Base-by-base conservation (phyloP, 2,329 filamentous ascomycete species). In the Amesomyces nigricolor region DNA sequence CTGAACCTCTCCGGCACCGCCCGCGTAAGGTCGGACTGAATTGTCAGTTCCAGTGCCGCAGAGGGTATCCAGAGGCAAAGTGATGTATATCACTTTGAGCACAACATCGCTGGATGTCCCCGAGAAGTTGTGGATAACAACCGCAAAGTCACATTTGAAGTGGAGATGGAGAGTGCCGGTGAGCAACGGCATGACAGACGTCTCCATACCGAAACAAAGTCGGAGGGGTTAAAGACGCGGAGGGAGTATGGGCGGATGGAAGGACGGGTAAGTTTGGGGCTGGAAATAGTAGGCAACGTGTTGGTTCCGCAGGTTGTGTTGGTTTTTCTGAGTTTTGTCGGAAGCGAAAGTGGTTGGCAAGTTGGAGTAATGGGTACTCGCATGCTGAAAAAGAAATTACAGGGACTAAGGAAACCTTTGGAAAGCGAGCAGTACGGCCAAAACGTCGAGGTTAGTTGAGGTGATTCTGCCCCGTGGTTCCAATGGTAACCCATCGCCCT, bases 51-150 rank as follows among this genome's bases (percentile, higher is more conserved):
- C 10, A 8, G 43, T 40, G 11, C 17, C 47, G 29, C 42, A 44
- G 14, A 19, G 17, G 17, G 17, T 35, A 3, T 44, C 50, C 8
- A 14, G 17, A 7, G 47, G 22, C 9, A 58, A 39, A 11, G 56
- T 57, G 51, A 61, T 51, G 46, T 53, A 57, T 13, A 61, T 58
- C 16, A 58, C 53, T 13, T 56, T 32, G 9, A 56, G 58, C 39
- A 58, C 53, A 13, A 51, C 51, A 3, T 57, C 46, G 19, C 39
- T 48, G 11, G 44, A 53, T 19, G 53, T n/a, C 26, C 58, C 59
- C 1, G 59, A 54, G 35, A 61, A 61, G 54, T 56, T 59, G 54
- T 61, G 54, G 17, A 59, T 57, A 40, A 57, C 59, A 4, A 59
- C 44, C 22, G 59, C 52, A 22, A 57, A 59, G 38, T 61, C 54